These are phyloP conservation scores for Aspergillus floridensis DNA, from an alignment of 2,329 filamentous ascomycete species.

Conservation along the genomic window DNA sequence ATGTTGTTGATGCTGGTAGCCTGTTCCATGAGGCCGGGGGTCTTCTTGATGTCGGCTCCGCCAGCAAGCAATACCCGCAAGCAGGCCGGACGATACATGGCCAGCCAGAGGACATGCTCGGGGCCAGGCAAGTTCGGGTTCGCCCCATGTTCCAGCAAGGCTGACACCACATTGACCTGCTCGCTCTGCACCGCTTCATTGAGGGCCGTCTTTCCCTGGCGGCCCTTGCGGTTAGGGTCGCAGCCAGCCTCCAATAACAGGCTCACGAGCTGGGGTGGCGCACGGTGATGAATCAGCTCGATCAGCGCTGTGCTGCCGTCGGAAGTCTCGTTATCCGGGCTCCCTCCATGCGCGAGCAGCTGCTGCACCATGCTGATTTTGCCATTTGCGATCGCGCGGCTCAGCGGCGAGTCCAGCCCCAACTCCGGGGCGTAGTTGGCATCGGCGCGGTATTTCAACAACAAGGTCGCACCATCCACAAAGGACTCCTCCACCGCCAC, in stretches of 20 bases:
- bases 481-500: conserved; percentile 54
- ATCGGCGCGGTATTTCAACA: conserved; percentile 65
- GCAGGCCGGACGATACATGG: conserved; percentile 58
- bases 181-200: conserved; percentile 60
- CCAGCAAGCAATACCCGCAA: conserved; percentile 58
- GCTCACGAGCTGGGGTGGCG: conserved; percentile 55
- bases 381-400: conserved; percentile 50
- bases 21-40: conserved; percentile 63
- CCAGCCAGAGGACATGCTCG: conserved; percentile 67
- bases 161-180: conserved; percentile 56
- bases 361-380: conserved; percentile 59
- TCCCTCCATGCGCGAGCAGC: conserved; percentile 61
- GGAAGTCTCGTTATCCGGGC: conserved; percentile 53
- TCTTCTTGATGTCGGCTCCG: conserved; percentile 60
- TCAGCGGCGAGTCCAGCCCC: conserved; percentile 56
- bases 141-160: conserved; percentile 58
- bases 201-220: conserved; percentile 61
- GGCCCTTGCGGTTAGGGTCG: conserved; percentile 59
- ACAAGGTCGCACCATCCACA: conserved; percentile 55
- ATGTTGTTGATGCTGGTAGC: conserved; percentile 63
- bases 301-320: conserved; percentile 63
- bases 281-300: conserved; percentile 59
- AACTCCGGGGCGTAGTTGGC: conserved; percentile 53
- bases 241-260: conserved; percentile 60
- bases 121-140: conserved; percentile 67